Percentiles rank a stretch among this genome's conserved stretches.
These are phyloP conservation scores for Acacia melanoxylon DNA, from an alignment of 306 rosid genomes.

Conservation along the genomic window DNA sequence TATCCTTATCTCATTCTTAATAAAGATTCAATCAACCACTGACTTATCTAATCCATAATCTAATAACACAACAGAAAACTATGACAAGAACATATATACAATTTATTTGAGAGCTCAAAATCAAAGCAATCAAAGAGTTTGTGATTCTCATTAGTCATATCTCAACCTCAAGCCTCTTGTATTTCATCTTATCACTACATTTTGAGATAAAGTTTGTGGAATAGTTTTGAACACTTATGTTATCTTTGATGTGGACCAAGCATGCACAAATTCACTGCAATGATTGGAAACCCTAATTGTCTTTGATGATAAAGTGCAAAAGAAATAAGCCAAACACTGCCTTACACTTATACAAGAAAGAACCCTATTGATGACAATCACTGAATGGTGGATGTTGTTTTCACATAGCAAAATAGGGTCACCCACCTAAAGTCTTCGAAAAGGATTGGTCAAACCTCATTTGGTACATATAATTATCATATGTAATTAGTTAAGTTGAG, in stretches of 20 bases:
- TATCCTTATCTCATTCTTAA: not conserved
- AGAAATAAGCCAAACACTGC: slow-evolving; percentile 9
- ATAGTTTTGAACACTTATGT: not conserved
- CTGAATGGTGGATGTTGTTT: not conserved
- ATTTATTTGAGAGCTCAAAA: not conserved
- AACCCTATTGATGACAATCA: not conserved
- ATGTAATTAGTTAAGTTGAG: not conserved
- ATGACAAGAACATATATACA: not conserved
- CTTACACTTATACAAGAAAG: not conserved
- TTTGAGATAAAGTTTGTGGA: not conserved
- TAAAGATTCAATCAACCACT: not conserved
- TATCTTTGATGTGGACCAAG: not conserved
- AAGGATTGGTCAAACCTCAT: not conserved
- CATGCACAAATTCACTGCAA: not conserved
- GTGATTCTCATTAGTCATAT: not conserved
- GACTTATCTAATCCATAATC: not conserved
- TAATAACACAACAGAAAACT: not conserved
- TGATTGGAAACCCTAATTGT: not conserved
- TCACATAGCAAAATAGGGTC: not conserved
- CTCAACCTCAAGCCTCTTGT: not conserved
- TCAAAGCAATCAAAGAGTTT: not conserved
- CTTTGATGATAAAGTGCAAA: slow-evolving; percentile 3
- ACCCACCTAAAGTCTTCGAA: not conserved
- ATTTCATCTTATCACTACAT: not conserved
- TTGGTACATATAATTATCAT: not conserved